Evolutionary conservation across 148 eudicot genomes (phyloP), one percentile per base, ranked within the genome.

Genomic region (Vaccinium myrtillus): DNA sequence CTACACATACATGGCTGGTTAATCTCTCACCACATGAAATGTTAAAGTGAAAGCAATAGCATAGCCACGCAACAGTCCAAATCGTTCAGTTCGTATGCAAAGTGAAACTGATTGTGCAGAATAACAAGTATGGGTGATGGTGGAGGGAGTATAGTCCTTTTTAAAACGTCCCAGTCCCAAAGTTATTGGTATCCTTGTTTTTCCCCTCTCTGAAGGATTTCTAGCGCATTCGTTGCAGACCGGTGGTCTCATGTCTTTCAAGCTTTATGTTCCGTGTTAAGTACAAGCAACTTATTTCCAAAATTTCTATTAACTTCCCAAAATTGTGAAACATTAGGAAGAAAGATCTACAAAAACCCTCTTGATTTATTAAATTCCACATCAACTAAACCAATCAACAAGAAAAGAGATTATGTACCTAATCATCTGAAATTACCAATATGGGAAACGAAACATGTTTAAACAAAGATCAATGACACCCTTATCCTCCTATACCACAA

Each of bases 381-480:
- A 49, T 67, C 58, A 15, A 25, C 14, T 67, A n/a, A 67, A 55
- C 3, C 32, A 43, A n/a, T 21, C 55, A 63, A 46, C 39, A 46
- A 23, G 8, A n/a, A 55, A 46, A n/a, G 13, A n/a, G 23, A 81
- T 48, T 65, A 16, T 56, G 15, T 13, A 59, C 23, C 46, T 54
- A 39, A 55, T 55, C 16, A 78, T 54, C 12, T 54, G 7, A 78
- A 55, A 16, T 18, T 32, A 27, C 30, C 23, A 11, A 30, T 23
- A 55, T 78, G 15, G 7, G 23, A 78, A 54, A 55, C 25, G 56
- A 49, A 50, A 27, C 11, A 55, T 78, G 1, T 50, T 23, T 21
- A 59, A 77, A 77, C 80, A 25, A 49, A 48, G 77, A 76, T 49
- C 79, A 76, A 48, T 76, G 56, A 48, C 9, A 51, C 43, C 67